phyloP scores from a whole-genome alignment of 345 rosid species.

The Zanthoxylum bungeanum region DNA sequence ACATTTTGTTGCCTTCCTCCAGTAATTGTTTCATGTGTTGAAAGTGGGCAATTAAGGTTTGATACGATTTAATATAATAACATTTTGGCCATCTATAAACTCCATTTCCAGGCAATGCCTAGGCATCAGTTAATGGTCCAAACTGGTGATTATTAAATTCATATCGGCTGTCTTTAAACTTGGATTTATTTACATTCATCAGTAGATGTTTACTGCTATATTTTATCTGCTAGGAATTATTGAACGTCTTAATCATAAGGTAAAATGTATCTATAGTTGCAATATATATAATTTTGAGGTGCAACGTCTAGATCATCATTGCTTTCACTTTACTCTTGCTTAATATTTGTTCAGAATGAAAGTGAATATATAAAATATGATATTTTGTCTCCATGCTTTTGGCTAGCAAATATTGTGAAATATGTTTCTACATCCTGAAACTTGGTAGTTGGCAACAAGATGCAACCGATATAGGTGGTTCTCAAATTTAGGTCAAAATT shows the following conservation, averaged over 20 bases:
- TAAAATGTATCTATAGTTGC: background rate
- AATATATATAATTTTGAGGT: background rate
- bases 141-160: background rate
- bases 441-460: background rate
- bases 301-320: constrained; percentile 1
- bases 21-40: background rate
- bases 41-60: constrained; percentile 5
- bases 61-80: background rate
- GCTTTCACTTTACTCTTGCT: background rate
- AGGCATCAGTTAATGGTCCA: background rate
- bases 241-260: constrained; percentile 1
- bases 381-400: background rate
- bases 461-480: no score
- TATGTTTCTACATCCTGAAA: background rate
- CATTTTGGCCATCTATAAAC: background rate
- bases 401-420: background rate
- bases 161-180: background rate
- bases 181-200: background rate
- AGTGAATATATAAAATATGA: background rate
- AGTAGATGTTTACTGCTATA: constrained; percentile 1
- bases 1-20: constrained; percentile 8
- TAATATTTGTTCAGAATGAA: background rate
- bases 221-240: background rate
- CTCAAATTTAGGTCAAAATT: no score
- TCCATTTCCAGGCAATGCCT: background rate